These are phyloP conservation scores for Apiospora arundinis DNA, from an alignment of 2,329 filamentous ascomycete species.

Conservation along the genomic window DNA sequence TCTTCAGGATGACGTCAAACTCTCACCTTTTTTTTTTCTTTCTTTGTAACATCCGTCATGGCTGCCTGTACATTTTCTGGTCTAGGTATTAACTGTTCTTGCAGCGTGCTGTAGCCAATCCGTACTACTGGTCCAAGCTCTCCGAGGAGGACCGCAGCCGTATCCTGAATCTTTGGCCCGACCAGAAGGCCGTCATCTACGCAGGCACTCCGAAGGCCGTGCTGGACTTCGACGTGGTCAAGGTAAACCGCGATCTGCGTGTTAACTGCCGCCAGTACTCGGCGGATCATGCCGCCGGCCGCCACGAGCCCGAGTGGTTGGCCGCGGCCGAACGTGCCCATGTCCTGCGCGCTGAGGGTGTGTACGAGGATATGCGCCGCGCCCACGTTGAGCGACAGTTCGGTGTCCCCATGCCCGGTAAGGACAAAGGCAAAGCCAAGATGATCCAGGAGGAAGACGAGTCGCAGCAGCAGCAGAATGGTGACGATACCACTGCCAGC, in stretches of 20 bases:
- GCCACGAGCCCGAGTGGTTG: conserved; percentile 61
- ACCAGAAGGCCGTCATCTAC: conserved; percentile 33
- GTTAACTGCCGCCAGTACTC: conserved; percentile 53
- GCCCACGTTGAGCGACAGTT: conserved; percentile 48
- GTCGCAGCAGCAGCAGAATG: neutral
- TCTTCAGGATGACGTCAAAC: neutral
- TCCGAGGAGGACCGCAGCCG: conserved; percentile 30
- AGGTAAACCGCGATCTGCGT: conserved; percentile 55
- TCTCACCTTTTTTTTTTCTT: neutral
- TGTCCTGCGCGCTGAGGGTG: conserved; percentile 52
- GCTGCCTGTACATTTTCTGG: too few species aligned
- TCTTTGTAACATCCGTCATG: too few species aligned
- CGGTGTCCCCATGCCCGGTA: conserved; percentile 17
- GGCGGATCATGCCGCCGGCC: conserved; percentile 53
- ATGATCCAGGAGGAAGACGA: conserved; percentile 31
- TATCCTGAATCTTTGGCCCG: conserved; percentile 46
- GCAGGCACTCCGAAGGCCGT: conserved; percentile 44
- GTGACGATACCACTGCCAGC: neutral
- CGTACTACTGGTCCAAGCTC: conserved; percentile 44
- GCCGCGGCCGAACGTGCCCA: conserved; percentile 58
- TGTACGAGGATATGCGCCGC: conserved; percentile 56
- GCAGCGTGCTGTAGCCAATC: conserved; percentile 3
- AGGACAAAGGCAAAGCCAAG: conserved; percentile 47
- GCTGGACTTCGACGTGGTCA: conserved; percentile 50
- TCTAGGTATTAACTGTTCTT: neutral